These are phyloP conservation scores for Leishmania aethiopica DNA, from an alignment of 208 protist genomes.

Conservation along the genomic window DNA sequence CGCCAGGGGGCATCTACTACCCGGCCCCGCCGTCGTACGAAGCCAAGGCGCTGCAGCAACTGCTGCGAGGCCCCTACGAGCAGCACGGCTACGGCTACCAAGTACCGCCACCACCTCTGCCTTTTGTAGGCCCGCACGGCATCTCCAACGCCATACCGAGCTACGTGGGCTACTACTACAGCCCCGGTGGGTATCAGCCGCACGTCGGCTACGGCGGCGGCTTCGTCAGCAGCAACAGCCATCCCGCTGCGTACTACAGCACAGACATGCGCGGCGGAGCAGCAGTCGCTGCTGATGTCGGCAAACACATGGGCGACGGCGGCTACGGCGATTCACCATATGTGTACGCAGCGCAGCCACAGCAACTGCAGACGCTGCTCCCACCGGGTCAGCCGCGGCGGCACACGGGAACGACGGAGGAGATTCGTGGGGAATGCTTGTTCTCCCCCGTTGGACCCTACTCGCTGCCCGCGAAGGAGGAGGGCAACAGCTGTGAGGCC, in stretches of 20 bases:
- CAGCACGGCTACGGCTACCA: background rate
- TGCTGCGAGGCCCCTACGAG: background rate
- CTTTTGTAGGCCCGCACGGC: background rate
- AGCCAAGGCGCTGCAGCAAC: conserved; percentile 4
- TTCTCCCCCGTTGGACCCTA: background rate
- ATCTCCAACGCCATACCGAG: too few species aligned
- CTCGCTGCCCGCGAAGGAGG: background rate
- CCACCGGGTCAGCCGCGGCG: background rate
- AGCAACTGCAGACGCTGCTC: background rate
- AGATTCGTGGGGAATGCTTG: background rate
- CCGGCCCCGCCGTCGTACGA: conserved; percentile 8
- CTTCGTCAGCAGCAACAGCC: background rate
- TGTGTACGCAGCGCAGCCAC: background rate
- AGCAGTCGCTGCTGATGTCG: background rate
- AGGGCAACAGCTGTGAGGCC: background rate
- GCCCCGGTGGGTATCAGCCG: background rate
- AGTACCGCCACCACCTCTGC: background rate
- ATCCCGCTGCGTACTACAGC: background rate
- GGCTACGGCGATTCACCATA: background rate
- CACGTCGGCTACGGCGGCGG: background rate
- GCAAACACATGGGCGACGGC: background rate
- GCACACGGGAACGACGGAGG: background rate
- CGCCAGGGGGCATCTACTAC: conserved; percentile 2
- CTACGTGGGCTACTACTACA: background rate
- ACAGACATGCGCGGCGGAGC: background rate